These are phyloP conservation scores for Aspergillus neotritici DNA, from an alignment of 2,329 filamentous ascomycete species.

Conservation along the genomic window DNA sequence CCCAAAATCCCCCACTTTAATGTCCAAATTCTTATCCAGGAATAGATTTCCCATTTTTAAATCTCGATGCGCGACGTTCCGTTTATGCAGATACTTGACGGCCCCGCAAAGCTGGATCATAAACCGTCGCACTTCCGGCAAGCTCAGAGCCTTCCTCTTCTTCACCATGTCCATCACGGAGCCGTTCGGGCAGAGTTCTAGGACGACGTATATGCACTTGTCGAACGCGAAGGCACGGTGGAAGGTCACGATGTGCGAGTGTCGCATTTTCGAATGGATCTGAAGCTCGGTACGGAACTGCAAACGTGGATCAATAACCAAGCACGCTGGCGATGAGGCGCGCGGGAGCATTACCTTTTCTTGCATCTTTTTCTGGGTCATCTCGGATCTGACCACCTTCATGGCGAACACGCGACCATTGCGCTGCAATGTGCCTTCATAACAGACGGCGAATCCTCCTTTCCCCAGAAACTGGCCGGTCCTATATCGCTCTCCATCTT, in stretches of 20 bases:
- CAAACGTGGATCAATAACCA: slow-evolving; percentile 7
- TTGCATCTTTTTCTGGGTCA: slow-evolving; percentile 48
- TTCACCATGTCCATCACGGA: slow-evolving; percentile 98
- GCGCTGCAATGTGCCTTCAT: slow-evolving; percentile 41
- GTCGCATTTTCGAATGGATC: slow-evolving; percentile 96
- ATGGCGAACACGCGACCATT: slow-evolving; percentile 45
- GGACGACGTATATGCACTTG: slow-evolving; percentile 83
- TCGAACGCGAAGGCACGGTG: slow-evolving; percentile 88
- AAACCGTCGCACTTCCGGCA: slow-evolving; percentile 90
- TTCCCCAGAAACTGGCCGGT: slow-evolving; percentile 45
- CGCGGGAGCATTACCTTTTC: slow-evolving; percentile 39
- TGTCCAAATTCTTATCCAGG: slow-evolving; percentile 88
- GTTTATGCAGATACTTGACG: slow-evolving; percentile 94
- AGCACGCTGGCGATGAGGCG: not conserved
- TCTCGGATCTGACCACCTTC: slow-evolving; percentile 48
- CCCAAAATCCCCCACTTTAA: slow-evolving; percentile 97
- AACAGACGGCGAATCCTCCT: slow-evolving; percentile 48
- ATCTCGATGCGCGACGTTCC: slow-evolving; percentile 94
- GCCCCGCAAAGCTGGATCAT: slow-evolving; percentile 92
- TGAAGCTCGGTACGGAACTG: slow-evolving; percentile 79
- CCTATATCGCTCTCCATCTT: slow-evolving; percentile 41
- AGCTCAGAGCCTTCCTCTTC: slow-evolving; percentile 79
- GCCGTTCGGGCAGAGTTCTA: slow-evolving; percentile 91
- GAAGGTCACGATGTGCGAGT: slow-evolving; percentile 94
- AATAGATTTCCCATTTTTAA: slow-evolving; percentile 98